Conservation (phyloP, 306 rosid species). For the Prosopis cineraria region DNA sequence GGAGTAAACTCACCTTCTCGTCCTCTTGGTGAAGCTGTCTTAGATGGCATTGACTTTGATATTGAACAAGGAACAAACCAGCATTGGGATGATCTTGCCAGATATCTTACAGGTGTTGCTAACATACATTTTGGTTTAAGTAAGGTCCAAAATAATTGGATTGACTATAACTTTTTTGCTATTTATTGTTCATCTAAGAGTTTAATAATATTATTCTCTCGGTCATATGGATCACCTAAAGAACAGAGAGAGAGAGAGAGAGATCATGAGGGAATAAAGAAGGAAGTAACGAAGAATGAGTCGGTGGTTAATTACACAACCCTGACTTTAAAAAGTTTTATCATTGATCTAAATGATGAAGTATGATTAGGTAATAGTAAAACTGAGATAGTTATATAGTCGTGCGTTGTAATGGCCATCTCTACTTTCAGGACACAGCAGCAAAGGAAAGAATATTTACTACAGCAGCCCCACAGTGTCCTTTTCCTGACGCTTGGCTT, state of each 20-base stretch:
- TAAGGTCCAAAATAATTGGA: neutral
- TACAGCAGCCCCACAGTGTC: slow-evolving; percentile 63
- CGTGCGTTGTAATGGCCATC: neutral
- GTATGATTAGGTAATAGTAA: neutral
- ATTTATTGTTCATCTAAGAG: neutral
- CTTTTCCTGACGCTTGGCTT: slow-evolving; percentile 62
- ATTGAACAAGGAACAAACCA: slow-evolving; percentile 62
- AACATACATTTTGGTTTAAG: neutral
- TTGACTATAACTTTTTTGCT: neutral
- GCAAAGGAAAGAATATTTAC: slow-evolving; percentile 50
- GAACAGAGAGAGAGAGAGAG: neutral
- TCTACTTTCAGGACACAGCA: slow-evolving; percentile 30
- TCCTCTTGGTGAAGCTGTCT: slow-evolving; percentile 53
- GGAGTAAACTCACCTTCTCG: slow-evolving; percentile 57
- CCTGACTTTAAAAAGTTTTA: neutral
- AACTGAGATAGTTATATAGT: neutral
- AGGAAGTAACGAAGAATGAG: neutral
- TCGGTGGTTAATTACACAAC: neutral
- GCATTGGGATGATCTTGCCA: slow-evolving; percentile 61
- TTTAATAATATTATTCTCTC: neutral
- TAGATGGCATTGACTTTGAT: slow-evolving; percentile 71
- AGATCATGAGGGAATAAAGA: neutral
- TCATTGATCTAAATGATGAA: neutral
- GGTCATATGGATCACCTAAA: neutral
- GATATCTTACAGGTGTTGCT: slow-evolving; percentile 36